phyloP scores from a whole-genome alignment of 2,329 filamentous ascomycete genomes.

The Hyphodiscus sp. region DNA sequence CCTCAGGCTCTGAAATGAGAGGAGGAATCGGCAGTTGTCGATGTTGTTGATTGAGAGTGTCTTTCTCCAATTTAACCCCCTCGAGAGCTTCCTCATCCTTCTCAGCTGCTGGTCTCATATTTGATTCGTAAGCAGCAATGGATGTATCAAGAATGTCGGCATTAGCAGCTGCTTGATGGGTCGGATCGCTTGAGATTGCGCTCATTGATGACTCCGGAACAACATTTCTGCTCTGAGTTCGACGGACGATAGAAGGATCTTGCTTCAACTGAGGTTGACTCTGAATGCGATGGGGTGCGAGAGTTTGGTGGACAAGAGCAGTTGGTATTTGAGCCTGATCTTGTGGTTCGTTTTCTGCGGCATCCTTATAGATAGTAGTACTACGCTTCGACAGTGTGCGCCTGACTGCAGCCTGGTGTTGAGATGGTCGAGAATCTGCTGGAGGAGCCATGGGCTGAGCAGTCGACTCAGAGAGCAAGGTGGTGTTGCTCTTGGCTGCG shows the following conservation, averaged over 20 bases:
- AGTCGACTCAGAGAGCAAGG: background rate
- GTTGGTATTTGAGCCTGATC: constrained; percentile 23
- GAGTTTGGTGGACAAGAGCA: constrained; percentile 25
- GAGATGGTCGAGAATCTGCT: constrained; percentile 15
- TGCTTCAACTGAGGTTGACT: constrained; percentile 26
- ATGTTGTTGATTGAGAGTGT: constrained; percentile 6
- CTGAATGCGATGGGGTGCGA: constrained; percentile 25
- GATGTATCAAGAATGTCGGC: background rate
- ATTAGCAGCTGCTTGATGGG: constrained; percentile 16
- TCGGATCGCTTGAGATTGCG: constrained; percentile 10
- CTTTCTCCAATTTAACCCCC: background rate
- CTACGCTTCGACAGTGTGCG: constrained; percentile 45
- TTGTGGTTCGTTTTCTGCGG: constrained; percentile 25
- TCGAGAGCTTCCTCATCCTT: constrained; percentile 6
- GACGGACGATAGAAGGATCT: constrained; percentile 19
- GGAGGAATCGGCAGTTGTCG: constrained; percentile 19
- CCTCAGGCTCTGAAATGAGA: constrained; percentile 49
- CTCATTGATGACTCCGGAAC: constrained; percentile 11
- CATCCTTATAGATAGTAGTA: constrained; percentile 49
- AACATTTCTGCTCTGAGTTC: constrained; percentile 21
- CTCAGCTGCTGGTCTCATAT: constrained; percentile 4
- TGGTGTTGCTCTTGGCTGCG: constrained; percentile 15
- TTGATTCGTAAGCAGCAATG: constrained; percentile 6
- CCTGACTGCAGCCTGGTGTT: constrained; percentile 31
- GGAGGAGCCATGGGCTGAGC: background rate